These are phyloP conservation scores for Pseudocercospora ulei DNA, from an alignment of 2,329 filamentous ascomycete species.

Conservation along the genomic window DNA sequence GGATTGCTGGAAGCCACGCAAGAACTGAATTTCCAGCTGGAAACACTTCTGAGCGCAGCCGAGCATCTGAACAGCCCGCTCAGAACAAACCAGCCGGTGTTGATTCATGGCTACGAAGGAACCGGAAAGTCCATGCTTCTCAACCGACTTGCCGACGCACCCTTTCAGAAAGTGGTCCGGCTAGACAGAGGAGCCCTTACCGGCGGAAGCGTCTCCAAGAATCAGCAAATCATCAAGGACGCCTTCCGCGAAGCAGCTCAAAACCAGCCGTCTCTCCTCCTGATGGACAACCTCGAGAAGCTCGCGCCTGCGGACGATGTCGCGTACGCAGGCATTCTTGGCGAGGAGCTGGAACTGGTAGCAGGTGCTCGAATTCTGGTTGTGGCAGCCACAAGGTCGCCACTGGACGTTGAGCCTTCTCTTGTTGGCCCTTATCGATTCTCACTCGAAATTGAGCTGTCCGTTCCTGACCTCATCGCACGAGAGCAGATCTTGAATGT, in stretches of 20 bases:
- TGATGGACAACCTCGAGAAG: slow-evolving; percentile 68
- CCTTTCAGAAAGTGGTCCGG: slow-evolving; percentile 60
- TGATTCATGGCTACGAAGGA: slow-evolving; percentile 71
- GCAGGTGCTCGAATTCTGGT: slow-evolving; percentile 55
- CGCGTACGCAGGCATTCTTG: slow-evolving; percentile 37
- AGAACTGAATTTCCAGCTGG: slow-evolving; percentile 57
- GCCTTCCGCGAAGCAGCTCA: slow-evolving; percentile 59
- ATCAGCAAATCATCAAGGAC: slow-evolving; percentile 49
- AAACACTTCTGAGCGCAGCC: slow-evolving; percentile 22
- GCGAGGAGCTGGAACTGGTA: slow-evolving; percentile 49
- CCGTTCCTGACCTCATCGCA: slow-evolving; percentile 62
- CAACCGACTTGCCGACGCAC: slow-evolving; percentile 51
- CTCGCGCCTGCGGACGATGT: slow-evolving; percentile 52
- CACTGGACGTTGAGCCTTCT: slow-evolving; percentile 59
- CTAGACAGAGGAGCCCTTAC: slow-evolving; percentile 43
- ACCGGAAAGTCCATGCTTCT: slow-evolving; percentile 76
- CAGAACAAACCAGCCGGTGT: slow-evolving; percentile 45
- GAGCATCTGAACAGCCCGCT: slow-evolving; percentile 6
- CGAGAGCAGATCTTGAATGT: slow-evolving; percentile 65
- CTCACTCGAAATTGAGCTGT: slow-evolving; percentile 57
- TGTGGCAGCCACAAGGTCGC: slow-evolving; percentile 62
- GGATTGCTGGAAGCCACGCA: slow-evolving; percentile 57
- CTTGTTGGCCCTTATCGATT: slow-evolving; percentile 60
- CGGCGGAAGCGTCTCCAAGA: slow-evolving; percentile 38
- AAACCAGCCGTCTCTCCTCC: slow-evolving; percentile 63